These are phyloP conservation scores for Xylaria scruposa DNA, from an alignment of 495 filamentous ascomycete species.

Conservation along the genomic window DNA sequence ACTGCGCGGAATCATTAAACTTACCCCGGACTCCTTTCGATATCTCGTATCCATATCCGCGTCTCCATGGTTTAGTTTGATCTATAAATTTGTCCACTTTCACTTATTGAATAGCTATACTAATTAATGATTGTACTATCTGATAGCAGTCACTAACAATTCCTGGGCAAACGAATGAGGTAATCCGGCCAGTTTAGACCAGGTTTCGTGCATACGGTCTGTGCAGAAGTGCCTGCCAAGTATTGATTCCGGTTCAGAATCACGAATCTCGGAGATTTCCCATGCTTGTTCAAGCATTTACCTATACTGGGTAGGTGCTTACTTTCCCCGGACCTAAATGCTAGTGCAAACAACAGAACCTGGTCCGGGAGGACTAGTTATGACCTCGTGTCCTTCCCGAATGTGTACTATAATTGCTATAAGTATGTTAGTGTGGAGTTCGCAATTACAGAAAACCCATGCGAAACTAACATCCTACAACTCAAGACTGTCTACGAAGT, in stretches of 20 bases:
- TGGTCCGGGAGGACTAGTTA: neutral
- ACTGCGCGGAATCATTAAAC: neutral
- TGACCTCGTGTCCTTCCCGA: neutral
- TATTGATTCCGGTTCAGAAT: neutral
- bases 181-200: neutral
- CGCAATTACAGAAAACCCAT: neutral
- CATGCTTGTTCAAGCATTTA: neutral
- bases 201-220: neutral
- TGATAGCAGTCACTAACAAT: neutral
- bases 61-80: neutral
- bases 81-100: neutral
- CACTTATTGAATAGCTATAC: neutral
- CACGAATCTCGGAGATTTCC: neutral
- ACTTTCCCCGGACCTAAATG: neutral
- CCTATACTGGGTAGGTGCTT: neutral
- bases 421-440: neutral
- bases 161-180: neutral
- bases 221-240: neutral
- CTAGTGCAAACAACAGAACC: neutral
- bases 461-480: neutral
- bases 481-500: neutral
- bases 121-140: neutral
- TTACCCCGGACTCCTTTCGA: neutral
- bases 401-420: neutral
- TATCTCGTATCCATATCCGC: neutral